Conservation (phyloP, 2,329 filamentous ascomycete genomes). For the Monilinia polystroma region DNA sequence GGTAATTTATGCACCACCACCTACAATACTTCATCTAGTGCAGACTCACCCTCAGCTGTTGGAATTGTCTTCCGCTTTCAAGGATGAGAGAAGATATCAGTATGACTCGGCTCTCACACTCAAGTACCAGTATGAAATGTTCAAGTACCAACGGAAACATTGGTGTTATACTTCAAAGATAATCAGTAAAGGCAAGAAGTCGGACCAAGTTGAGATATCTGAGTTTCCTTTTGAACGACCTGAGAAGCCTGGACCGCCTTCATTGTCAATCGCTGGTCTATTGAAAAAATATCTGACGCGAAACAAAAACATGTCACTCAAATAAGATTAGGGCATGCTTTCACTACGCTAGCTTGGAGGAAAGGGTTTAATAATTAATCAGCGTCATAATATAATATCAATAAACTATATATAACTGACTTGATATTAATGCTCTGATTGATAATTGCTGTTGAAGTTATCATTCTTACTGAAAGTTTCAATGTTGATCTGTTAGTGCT, state of each 20-base stretch:
- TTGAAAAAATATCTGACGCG: no score
- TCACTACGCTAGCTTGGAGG: no score
- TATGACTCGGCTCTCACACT: background rate
- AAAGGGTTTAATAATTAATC: background rate
- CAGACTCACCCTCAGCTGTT: background rate
- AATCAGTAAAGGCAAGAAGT: background rate
- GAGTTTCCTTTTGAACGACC: background rate
- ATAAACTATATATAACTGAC: background rate
- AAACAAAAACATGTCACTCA: no score
- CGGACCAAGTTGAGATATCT: no score
- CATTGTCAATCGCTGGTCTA: background rate
- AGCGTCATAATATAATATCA: background rate
- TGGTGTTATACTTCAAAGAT: background rate
- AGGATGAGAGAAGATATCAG: background rate
- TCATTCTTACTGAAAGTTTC: background rate
- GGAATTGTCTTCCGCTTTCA: background rate
- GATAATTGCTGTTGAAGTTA: background rate
- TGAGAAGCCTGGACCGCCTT: background rate
- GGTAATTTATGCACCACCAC: no score
- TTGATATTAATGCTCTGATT: background rate
- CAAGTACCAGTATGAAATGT: background rate
- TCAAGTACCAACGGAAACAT: background rate
- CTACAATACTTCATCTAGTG: no score
- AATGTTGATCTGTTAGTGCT: background rate
- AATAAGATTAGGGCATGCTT: background rate